Percentiles rank a stretch among this genome's conserved stretches.
These are phyloP conservation scores for Trichoderma lentiforme DNA, from an alignment of 2,329 filamentous ascomycete species.

Conservation along the genomic window DNA sequence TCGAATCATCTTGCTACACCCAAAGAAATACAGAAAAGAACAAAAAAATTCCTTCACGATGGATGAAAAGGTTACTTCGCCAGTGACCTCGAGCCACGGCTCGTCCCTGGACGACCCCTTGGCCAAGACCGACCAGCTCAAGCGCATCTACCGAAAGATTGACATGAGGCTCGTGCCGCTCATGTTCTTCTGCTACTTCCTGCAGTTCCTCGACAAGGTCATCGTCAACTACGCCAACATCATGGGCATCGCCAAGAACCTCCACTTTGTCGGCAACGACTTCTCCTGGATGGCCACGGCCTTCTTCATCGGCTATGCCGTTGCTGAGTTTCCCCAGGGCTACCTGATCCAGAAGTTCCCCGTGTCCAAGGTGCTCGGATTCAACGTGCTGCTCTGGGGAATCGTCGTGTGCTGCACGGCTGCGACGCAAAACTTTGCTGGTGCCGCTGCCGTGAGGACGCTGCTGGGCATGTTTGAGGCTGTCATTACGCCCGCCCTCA, in stretches of 20 bases:
- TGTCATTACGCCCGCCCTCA: conserved; percentile 47
- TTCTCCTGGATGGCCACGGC: conserved; percentile 32
- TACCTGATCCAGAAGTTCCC: conserved; percentile 34
- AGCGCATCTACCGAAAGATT: conserved; percentile 25
- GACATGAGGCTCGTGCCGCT: conserved; percentile 28
- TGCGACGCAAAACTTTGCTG: conserved; percentile 39
- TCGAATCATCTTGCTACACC: neutral
- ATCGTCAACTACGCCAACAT: conserved; percentile 31
- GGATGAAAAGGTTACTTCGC: conserved; percentile 1
- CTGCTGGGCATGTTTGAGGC: conserved; percentile 48
- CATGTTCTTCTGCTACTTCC: conserved; percentile 28
- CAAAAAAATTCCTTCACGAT: neutral
- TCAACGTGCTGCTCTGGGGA: conserved; percentile 36
- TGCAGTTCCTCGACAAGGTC: conserved; percentile 30
- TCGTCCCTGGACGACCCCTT: neutral
- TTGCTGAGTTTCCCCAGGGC: conserved; percentile 29
- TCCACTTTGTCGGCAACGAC: conserved; percentile 32
- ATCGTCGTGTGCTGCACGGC: conserved; percentile 43
- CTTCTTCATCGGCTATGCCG: conserved; percentile 31
- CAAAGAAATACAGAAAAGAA: neutral
- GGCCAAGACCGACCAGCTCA: neutral
- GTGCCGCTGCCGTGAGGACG: conserved; percentile 41
- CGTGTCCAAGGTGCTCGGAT: conserved; percentile 33
- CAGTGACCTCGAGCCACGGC: conserved; percentile 4
- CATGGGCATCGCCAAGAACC: conserved; percentile 29